Conservation (phyloP, 805 yeast genomes). For the Wickerhamomyces canadensis region DNA sequence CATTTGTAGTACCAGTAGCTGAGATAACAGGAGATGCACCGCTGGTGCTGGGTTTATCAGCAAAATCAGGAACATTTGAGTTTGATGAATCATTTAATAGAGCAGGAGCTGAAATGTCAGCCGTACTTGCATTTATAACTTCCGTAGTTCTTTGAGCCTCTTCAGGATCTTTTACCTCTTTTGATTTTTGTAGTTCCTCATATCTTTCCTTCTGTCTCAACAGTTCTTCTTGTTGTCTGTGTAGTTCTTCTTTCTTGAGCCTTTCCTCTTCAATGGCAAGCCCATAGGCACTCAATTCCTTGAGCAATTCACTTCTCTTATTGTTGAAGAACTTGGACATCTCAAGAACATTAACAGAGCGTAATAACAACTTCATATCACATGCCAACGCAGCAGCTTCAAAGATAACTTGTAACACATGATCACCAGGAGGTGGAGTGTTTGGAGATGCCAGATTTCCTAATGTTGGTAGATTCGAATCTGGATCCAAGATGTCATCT, state of each 20-base stretch:
- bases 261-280: conserved; percentile 3
- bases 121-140: no score
- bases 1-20: no score
- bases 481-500: conserved; percentile 3
- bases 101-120: no score
- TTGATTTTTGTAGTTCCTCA: neutral
- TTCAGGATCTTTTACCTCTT: neutral
- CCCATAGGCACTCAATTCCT: conserved; percentile 13
- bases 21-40: no score
- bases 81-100: no score
- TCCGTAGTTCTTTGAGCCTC: no score
- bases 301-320: conserved; percentile 21
- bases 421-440: conserved; percentile 50
- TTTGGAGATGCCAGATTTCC: conserved; percentile 53
- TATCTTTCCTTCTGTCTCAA: neutral
- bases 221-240: conserved; percentile 1
- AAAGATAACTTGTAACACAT: conserved; percentile 51
- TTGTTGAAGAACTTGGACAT: conserved; percentile 37
- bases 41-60: no score
- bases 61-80: no score
- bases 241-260: neutral
- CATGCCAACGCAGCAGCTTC: conserved; percentile 57
- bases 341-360: conserved; percentile 49
- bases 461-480: conserved; percentile 35
- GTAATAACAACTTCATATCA: conserved; percentile 57